Evolutionary conservation across 2,329 filamentous ascomycete genomes (phyloP), one percentile per base, ranked within the genome.

Genomic region (Fusarium cyanostomum): DNA sequence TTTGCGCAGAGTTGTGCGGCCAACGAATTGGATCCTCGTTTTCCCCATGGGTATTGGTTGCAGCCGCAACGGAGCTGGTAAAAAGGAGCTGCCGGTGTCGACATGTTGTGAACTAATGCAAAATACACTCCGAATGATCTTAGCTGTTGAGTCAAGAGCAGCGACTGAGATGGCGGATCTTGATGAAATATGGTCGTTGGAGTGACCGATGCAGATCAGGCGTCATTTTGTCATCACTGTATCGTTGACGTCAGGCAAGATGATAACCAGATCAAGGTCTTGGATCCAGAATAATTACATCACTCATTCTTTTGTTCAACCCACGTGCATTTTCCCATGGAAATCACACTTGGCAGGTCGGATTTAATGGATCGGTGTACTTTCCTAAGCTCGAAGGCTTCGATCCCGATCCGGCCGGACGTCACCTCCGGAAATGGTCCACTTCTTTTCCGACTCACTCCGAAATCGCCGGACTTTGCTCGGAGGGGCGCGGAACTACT

Each of bases 21-120:
- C 11, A 92, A 74, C 0, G 89, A 92, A 3, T 88, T 74, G 12
- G 80, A 82, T 26, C 90, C 90, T 67, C 84, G 81, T 72, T 87
- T 90, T 3, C 90, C 91, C 89, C 90, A 93, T 10, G 84, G 81
- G 64, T 92, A 92, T 66, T 88, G 81, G 75, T 88, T 81, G 69
- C 79, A 80, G 18, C 75, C 77, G 46, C 80, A 79, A 55, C 72
- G 73, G n/a, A 83, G 74, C 66, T 82, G 80, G 60, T 83, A 81
- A 5, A 82, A 70, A 21, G 67, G 66, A n/a, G 67, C 65, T 41
- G 59, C 50, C 15, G 57, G 58, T 18, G 69, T 71, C 8, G 68
- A 57, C 64, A 66, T 66, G 35, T 37, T 58, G 44, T 7, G 38
- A 15, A 8, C 26, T 53, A 7, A 15, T 52, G 7, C 5, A 35